These are phyloP conservation scores for Phytophthora crassamura DNA, from an alignment of 352 stramenopile genomes.

Conservation along the genomic window DNA sequence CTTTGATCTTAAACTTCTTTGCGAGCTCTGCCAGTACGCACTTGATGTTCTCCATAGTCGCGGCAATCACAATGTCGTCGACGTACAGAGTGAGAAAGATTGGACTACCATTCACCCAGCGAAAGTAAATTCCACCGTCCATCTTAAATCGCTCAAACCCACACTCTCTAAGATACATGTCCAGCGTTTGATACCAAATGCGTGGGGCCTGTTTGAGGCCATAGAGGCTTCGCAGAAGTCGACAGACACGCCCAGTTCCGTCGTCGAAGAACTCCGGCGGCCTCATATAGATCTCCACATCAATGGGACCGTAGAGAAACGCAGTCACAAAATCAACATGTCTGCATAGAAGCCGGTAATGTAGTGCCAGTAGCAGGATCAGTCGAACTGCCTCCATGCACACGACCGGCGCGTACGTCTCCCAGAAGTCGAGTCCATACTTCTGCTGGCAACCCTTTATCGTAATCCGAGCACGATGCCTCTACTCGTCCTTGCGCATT, in stretches of 20 bases:
- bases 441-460: conserved; percentile 11
- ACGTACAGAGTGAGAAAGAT: conserved; percentile 22
- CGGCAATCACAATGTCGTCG: conserved; percentile 18
- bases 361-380: conserved; percentile 8
- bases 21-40: conserved; percentile 4
- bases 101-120: background rate
- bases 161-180: conserved; percentile 8
- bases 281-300: conserved; percentile 18
- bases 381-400: conserved; percentile 2
- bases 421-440: conserved; percentile 1
- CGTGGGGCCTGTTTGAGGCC: conserved; percentile 8
- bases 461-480: conserved; percentile 3
- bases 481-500: background rate
- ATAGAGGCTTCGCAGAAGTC: conserved; percentile 11
- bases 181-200: conserved; percentile 12
- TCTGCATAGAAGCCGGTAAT: background rate
- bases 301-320: conserved; percentile 15
- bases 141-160: conserved; percentile 15
- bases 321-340: conserved; percentile 22
- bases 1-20: conserved; percentile 11
- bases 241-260: conserved; percentile 8
- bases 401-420: conserved; percentile 15
- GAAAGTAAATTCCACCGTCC: conserved; percentile 16
- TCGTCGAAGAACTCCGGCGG: conserved; percentile 13
- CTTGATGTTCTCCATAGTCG: background rate